Percentiles rank a stretch among this genome's conserved stretches.
These are phyloP conservation scores for Ogataea neopini DNA, from an alignment of 805 yeast genomes.

Conservation along the genomic window DNA sequence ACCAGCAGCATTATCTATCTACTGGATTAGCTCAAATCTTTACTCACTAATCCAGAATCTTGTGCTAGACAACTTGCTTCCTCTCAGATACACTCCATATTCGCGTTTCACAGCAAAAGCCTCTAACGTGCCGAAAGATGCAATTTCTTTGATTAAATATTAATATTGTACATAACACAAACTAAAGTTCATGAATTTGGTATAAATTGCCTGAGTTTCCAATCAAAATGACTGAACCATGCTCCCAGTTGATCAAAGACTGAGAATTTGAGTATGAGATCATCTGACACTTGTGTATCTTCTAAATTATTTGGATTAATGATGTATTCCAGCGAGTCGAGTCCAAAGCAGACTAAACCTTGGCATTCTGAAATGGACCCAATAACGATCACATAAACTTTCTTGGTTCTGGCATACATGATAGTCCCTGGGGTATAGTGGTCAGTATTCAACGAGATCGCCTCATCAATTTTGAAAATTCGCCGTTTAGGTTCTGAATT, in stretches of 20 bases:
- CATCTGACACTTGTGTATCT: not conserved
- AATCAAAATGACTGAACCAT: constrained; percentile 14
- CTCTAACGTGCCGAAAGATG: constrained; percentile 13
- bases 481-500: not conserved
- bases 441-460: not conserved
- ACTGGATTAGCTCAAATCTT: constrained; percentile 86
- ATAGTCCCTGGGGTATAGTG: not conserved
- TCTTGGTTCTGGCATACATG: not conserved
- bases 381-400: not conserved
- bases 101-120: constrained; percentile 22
- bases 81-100: constrained; percentile 54
- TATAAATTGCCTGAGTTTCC: constrained; percentile 9
- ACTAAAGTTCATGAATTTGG: not conserved
- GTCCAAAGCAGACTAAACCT: constrained; percentile 4
- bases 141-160: constrained; percentile 20
- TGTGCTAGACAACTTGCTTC: constrained; percentile 63
- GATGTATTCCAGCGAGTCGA: constrained; percentile 3
- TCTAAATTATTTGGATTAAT: not conserved
- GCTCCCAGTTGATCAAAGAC: constrained; percentile 20
- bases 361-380: not conserved
- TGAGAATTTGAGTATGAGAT: constrained; percentile 10
- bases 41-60: constrained; percentile 78
- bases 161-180: constrained; percentile 11
- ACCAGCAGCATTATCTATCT: constrained; percentile 77
- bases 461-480: not conserved